Evolutionary conservation across 1,284 basidiomycete species (phyloP), one percentile per base, ranked within the genome.

Genomic region (Nidula niveotomentosa): DNA sequence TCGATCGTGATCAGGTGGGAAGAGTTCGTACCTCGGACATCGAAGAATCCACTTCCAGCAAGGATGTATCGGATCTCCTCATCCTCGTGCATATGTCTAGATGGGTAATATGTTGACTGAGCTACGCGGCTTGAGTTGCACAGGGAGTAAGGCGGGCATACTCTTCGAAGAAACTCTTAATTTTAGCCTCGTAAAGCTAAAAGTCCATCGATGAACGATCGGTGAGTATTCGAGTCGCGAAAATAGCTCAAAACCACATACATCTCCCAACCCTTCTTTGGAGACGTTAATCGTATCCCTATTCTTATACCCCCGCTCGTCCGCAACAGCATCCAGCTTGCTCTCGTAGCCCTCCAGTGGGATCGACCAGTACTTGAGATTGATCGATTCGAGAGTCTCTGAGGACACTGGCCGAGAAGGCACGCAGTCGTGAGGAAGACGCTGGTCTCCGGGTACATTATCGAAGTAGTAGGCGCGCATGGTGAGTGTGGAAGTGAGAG

Each of bases 51-150:
- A 33, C 82, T 82, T 3, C 91, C 91, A 2, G 78, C 76, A 48
- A 88, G 76, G 57, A 92, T 84, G 67, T 86, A 93, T 23, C 90
- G 76, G 58, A 92, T 92, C 71, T 93, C 90, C 66, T 93, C 90
- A 61, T 93, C 91, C 67, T 93, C 89, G 62, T 93, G 91, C 69
- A 93, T 76, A 62, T 93, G 91, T 64, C 88, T 90, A 36, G 23
- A 23, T 23, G 23, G 23, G 23, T 5, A 5, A 23, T 23, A 23
- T 23, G 3, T 23, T 23, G 23, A 23, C 23, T 23, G 23, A 23
- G 23, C 23, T 23, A 23, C 23, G 23, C 23, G 23, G 23, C 23
- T 23, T 23, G 23, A 23, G 5, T 23, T 23, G 23, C 23, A 23
- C 5, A 23, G 23, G 23, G 23, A 23, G 23, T 23, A 23, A 23